These are phyloP conservation scores for Tetrapisispora iriomotensis DNA, from an alignment of 805 yeast species.

Conservation along the genomic window DNA sequence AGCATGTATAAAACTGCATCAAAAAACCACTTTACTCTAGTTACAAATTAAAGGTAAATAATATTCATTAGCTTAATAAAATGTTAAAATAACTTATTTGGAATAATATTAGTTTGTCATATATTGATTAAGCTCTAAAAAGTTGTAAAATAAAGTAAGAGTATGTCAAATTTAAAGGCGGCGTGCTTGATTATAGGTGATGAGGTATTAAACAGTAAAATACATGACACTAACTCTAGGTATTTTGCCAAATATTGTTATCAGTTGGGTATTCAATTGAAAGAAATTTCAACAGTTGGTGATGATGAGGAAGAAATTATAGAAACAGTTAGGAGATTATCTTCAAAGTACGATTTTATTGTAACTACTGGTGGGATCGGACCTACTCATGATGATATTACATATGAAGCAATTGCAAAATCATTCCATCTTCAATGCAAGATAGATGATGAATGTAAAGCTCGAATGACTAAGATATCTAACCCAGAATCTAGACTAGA, in stretches of 20 bases:
- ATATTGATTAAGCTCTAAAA: too few species aligned
- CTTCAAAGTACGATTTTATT: conserved; percentile 49
- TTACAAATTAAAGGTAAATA: too few species aligned
- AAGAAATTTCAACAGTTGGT: conserved; percentile 62
- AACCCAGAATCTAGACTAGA: conserved; percentile 28
- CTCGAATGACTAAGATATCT: conserved; percentile 46
- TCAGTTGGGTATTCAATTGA: conserved; percentile 53
- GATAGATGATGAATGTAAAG: conserved; percentile 48
- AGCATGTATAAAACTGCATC: too few species aligned
- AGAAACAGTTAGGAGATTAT: conserved; percentile 37
- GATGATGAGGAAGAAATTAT: conserved; percentile 63
- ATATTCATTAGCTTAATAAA: too few species aligned
- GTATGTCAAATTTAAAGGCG: conserved; percentile 23
- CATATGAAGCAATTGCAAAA: conserved; percentile 64
- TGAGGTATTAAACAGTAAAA: conserved; percentile 80
- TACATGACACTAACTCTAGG: conserved; percentile 66
- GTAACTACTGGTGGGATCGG: conserved; percentile 66
- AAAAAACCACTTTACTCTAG: too few species aligned
- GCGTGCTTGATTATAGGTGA: conserved; percentile 57
- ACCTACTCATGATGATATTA: conserved; percentile 85
- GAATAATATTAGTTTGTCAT: too few species aligned
- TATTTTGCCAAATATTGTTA: conserved; percentile 67
- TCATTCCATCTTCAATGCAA: conserved; percentile 44
- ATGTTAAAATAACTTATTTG: too few species aligned
- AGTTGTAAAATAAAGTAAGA: too few species aligned